Conservation (phyloP, 805 yeast genomes). For the Middelhovenomyces tepae region DNA sequence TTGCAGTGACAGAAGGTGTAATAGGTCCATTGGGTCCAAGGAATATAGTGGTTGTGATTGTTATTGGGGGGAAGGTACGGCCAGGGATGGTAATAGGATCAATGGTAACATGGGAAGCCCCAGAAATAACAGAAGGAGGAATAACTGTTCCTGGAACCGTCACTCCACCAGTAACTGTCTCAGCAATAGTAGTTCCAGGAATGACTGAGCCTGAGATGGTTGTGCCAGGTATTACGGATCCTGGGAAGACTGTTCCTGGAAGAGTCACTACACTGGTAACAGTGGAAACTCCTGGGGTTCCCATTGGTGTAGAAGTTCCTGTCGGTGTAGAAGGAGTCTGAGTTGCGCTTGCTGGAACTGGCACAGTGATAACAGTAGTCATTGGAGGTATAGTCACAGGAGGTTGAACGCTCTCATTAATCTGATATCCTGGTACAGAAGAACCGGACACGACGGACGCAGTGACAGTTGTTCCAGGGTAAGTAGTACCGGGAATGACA, state of each 20-base stretch:
- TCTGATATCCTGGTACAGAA: no score
- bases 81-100: background rate
- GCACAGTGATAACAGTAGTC: background rate
- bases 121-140: constrained; percentile 5
- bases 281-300: no score
- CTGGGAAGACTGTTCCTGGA: constrained; percentile 3
- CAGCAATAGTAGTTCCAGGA: constrained; percentile 14
- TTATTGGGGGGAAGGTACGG: no score
- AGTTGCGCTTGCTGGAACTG: constrained; percentile 1
- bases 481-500: background rate
- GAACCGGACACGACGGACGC: background rate
- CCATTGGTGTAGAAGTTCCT: background rate
- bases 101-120: background rate
- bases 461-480: background rate
- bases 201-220: constrained; percentile 10
- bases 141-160: constrained; percentile 6
- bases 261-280: no score
- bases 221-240: constrained; percentile 7
- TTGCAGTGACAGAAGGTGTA: no score
- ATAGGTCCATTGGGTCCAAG: no score
- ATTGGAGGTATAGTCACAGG: background rate
- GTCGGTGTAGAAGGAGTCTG: no score
- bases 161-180: constrained; percentile 6
- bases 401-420: background rate
- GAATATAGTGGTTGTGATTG: no score